Conservation (phyloP, 148 eudicot species). For the Rhododendron ferrugineum region DNA sequence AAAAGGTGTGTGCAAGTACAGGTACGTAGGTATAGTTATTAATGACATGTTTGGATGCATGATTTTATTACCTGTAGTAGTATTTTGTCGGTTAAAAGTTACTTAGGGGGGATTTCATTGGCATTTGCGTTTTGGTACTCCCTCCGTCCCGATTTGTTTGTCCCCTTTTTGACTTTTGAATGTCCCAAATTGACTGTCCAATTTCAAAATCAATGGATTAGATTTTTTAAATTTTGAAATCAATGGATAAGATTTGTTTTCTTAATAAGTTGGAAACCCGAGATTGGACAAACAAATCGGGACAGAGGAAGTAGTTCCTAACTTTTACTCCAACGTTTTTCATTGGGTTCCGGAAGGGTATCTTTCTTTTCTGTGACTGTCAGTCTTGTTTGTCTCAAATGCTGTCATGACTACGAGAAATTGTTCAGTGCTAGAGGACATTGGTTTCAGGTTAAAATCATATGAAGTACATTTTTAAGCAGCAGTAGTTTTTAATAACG, state of each 20-base stretch:
- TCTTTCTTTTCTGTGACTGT: not conserved
- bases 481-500: no score
- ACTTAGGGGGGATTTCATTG: not conserved
- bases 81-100: not conserved
- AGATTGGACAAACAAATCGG: no score
- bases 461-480: no score
- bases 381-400: not conserved
- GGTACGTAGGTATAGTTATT: not conserved
- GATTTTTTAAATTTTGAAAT: no score
- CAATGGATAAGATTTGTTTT: no score
- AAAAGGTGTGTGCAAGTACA: constrained; percentile 6
- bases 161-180: no score
- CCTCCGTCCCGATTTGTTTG: no score
- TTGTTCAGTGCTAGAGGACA: not conserved
- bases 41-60: not conserved
- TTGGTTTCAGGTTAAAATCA: not conserved
- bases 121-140: not conserved
- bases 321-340: not conserved
- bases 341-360: not conserved
- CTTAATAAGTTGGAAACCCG: no score
- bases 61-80: not conserved
- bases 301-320: no score
- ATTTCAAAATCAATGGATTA: no score
- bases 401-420: not conserved
- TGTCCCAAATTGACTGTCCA: no score